Base-by-base conservation (phyloP, 2,329 filamentous ascomycete genomes). In the Cadophora malorum region DNA sequence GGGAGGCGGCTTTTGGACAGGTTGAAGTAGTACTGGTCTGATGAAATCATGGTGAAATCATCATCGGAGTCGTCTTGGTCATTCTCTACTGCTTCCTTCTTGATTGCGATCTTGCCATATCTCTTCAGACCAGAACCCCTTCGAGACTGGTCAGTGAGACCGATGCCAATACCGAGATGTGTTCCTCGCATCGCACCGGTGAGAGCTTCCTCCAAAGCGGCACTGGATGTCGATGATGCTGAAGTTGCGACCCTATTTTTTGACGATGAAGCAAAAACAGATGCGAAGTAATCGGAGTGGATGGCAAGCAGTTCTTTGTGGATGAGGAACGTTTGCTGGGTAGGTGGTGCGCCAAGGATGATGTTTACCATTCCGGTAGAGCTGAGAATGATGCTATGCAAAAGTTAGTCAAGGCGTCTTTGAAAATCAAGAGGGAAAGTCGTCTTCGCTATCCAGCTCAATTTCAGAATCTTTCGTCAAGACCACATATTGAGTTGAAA, bases 261-360 rank as follows among this genome's bases (percentile, higher is more conserved):
- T 14, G 5, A n/a, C n/a, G n/a, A n/a, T 47, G 14, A 25, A 50
- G 31, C 9, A 25, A 63, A 53, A 0, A 63, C 19, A 21, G 45
- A 23, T 16, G 47, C 59, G 8, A 62, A 62, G n/a, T 49, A 62
- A 3, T 35, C 59, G 1, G 61, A 63, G 47, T 63, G 47, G 10
- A 63, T 21, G 16, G 28, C 21, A 3, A 63, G 33, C 3, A 53
- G 47, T 23, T 62, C 59, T 41, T 63, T 63, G 19, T 63, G 61
- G 47, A 63, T 14, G 14, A 28, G 28, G n/a, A 63, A 52, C 5
- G 25, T 23, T 52, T 63, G 41, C 21, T 50, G 31, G 25, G 8
- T 47, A 0, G 38, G 38, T 12, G 25, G 4, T n/a, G 53, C 28
- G 53, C 53, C 53, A 31, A 58, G 31, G 6, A 38, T 6, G 33